Conservation (phyloP, 1,139 yeast genomes). For the Hemisphaericaspora xylanilytica region DNA sequence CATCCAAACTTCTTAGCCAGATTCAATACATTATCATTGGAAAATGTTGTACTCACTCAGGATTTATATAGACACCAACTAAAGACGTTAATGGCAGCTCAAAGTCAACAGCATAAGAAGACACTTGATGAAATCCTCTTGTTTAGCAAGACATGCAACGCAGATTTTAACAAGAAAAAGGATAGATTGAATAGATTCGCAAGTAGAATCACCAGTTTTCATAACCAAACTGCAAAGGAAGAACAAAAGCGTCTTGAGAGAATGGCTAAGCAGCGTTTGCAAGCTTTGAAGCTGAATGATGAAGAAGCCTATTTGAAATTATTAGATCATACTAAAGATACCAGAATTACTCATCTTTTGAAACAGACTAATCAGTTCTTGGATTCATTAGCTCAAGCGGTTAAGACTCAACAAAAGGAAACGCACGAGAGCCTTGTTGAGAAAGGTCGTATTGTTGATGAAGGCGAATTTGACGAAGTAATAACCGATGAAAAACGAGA, state of each 20-base stretch:
- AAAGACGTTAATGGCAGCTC: conserved; percentile 41
- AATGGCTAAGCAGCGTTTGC: conserved; percentile 82
- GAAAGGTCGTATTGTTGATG: conserved; percentile 18
- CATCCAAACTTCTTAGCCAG: conserved; percentile 78
- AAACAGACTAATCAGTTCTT: conserved; percentile 75
- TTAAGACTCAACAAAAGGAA: conserved; percentile 68
- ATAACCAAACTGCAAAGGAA: conserved; percentile 62
- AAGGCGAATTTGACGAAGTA: conserved; percentile 18
- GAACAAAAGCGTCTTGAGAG: conserved; percentile 72
- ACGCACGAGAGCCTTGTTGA: conserved; percentile 32
- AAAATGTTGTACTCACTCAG: conserved; percentile 44
- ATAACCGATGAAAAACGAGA: conserved; percentile 51
- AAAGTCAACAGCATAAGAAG: conserved; percentile 41
- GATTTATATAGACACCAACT: conserved; percentile 41
- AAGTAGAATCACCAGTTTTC: conserved; percentile 43
- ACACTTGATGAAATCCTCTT: conserved; percentile 33
- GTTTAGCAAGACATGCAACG: conserved; percentile 9
- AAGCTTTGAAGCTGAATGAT: conserved; percentile 79
- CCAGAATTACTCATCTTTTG: conserved; percentile 76
- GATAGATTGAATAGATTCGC: conserved; percentile 22
- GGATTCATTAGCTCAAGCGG: conserved; percentile 75
- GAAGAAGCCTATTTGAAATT: conserved; percentile 81
- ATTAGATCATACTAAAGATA: conserved; percentile 79
- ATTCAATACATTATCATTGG: conserved; percentile 52
- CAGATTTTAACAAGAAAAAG: conserved; percentile 7